These are phyloP conservation scores for Mucor indicus DNA, from an alignment of 371 early-diverging fungal genomes.

Conservation along the genomic window DNA sequence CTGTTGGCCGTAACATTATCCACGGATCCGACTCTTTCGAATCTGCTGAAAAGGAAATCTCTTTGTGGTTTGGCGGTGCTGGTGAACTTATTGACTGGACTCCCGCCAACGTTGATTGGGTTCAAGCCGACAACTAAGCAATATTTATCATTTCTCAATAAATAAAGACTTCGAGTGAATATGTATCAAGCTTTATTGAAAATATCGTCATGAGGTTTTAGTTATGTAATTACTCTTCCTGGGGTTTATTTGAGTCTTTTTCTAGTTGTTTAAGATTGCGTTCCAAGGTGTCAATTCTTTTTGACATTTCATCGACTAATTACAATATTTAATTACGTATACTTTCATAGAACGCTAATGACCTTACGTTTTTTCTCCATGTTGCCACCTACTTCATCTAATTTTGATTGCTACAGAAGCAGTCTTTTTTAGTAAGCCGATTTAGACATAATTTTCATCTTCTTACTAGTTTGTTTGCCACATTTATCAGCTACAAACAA, in stretches of 20 bases:
- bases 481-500: conserved; percentile 5
- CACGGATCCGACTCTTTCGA: conserved; percentile 95
- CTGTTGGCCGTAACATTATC: conserved; percentile 83
- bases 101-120: conserved; percentile 42
- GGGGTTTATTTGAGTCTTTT: background rate
- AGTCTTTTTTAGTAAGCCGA: too few relatives aligned
- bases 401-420: conserved; percentile 12
- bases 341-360: background rate
- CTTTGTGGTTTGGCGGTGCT: conserved; percentile 84
- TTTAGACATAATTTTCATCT: too few relatives aligned
- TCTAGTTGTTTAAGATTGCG: conserved; percentile 10
- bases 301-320: conserved; percentile 16
- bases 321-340: background rate
- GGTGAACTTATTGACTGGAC: conserved; percentile 49
- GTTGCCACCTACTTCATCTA: conserved; percentile 7
- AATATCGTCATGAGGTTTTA: background rate
- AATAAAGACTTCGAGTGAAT: background rate
- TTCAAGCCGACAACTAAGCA: conserved; percentile 44
- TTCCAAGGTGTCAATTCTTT: conserved; percentile 14
- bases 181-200: too few relatives aligned
- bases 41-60: conserved; percentile 88
- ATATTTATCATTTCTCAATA: too few relatives aligned
- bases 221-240: background rate
- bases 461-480: conserved; percentile 18
- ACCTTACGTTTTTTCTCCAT: conserved; percentile 13